A percentile compares a stretch with the other conserved stretches of the same genome.
Evolutionary conservation across 164 flowering plant species (phyloP).

Genomic region (Brasenia schreberi): DNA sequence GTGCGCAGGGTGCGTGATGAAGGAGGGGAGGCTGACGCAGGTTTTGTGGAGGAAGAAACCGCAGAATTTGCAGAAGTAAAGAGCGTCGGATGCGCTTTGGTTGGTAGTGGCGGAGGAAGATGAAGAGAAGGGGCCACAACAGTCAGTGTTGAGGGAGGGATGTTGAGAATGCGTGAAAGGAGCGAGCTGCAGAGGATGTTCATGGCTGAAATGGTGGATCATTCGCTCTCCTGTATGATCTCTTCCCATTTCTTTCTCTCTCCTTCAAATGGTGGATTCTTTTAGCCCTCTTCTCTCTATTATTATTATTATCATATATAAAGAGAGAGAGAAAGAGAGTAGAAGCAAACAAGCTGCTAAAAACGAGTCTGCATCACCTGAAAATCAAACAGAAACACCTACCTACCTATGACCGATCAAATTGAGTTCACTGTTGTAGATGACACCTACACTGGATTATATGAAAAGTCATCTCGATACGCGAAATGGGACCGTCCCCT

Average conservation of each 20-base stretch:
- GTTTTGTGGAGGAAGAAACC: constrained; percentile 3
- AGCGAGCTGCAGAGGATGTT: constrained; percentile 7
- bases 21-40: background rate
- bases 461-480: too few species aligned
- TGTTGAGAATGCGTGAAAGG: background rate
- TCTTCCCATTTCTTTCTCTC: background rate
- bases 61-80: constrained; percentile 3
- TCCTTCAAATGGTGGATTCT: too few species aligned
- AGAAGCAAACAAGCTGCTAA: too few species aligned
- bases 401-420: too few species aligned
- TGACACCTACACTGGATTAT: too few species aligned
- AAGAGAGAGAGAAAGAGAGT: too few species aligned
- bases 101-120: background rate
- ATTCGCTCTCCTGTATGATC: background rate
- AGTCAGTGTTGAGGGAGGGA: background rate
- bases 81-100: background rate
- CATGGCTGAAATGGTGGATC: constrained; percentile 15
- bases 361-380: too few species aligned
- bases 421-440: too few species aligned
- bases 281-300: too few species aligned
- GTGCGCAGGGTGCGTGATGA: constrained; percentile 4
- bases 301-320: too few species aligned
- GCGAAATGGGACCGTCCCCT: too few species aligned
- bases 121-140: background rate
- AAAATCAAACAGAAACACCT: too few species aligned